These are phyloP conservation scores for Oehlia diaphana DNA, from an alignment of 192 early-diverging fungal species.

Conservation along the genomic window DNA sequence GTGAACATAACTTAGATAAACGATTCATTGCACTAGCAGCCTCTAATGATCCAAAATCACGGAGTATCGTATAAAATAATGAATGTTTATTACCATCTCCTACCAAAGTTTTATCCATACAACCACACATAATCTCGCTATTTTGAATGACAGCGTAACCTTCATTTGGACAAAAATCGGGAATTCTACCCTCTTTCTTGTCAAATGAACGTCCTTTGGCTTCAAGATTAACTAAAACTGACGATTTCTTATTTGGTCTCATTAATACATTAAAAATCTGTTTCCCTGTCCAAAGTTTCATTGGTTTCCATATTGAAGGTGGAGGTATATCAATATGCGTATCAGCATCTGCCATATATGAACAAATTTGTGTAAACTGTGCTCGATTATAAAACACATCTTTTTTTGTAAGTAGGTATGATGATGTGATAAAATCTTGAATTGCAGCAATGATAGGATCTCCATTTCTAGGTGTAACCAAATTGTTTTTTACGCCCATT, in stretches of 20 bases:
- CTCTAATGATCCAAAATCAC: conserved; percentile 85
- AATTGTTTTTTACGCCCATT: conserved; percentile 96
- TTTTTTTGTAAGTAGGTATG: conserved; percentile 90
- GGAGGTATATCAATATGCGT: conserved; percentile 89
- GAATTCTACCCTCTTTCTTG: conserved; percentile 56
- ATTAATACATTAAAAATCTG: conserved; percentile 90
- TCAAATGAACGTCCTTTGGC: conserved; percentile 79
- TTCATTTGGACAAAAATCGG: conserved; percentile 86
- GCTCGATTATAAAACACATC: conserved; percentile 95
- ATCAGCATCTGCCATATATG: conserved; percentile 86
- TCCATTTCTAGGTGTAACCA: conserved; percentile 98
- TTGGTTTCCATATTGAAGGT: conserved; percentile 89
- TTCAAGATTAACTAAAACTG: conserved; percentile 83
- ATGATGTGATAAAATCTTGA: conserved; percentile 99
- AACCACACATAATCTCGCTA: conserved; percentile 93
- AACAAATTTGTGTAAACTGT: conserved; percentile 90
- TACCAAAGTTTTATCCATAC: conserved; percentile 92
- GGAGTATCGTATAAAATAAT: conserved; percentile 89
- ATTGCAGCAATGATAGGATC: conserved; percentile 98
- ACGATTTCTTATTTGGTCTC: conserved; percentile 72
- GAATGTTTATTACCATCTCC: conserved; percentile 97
- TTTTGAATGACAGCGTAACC: conserved; percentile 89
- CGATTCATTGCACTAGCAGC: conserved; percentile 95
- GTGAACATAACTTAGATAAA: conserved; percentile 88
- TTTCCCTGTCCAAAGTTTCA: conserved; percentile 94